Percentiles rank a stretch among this genome's conserved stretches.
phyloP scores from a whole-genome alignment of 306 rosid genomes.

The Styphnolobium japonicum region DNA sequence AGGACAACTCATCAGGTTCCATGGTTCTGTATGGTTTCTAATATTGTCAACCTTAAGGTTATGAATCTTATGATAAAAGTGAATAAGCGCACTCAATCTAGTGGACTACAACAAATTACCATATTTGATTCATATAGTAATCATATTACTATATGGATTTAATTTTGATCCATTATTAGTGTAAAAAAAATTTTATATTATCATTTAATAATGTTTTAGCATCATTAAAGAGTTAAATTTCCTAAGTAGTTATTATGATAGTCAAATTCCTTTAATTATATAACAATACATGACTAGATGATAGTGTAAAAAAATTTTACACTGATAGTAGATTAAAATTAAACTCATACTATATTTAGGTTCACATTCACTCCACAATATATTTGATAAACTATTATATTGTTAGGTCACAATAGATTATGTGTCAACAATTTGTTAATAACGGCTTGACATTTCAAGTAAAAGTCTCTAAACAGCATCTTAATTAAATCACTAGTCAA shows the following conservation, averaged over 20 bases:
- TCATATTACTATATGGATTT: too few relatives aligned
- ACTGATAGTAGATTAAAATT: too few relatives aligned
- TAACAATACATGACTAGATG: too few relatives aligned
- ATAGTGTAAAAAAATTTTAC: too few relatives aligned
- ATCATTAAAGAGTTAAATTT: too few relatives aligned
- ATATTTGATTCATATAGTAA: too few relatives aligned
- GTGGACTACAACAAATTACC: slow-evolving; percentile 41
- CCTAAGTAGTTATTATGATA: too few relatives aligned
- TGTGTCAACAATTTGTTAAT: background rate
- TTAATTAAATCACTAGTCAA: background rate
- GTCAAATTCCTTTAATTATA: too few relatives aligned
- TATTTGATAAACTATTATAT: background rate
- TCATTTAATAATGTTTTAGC: too few relatives aligned
- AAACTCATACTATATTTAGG: background rate
- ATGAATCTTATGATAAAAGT: slow-evolving; percentile 4
- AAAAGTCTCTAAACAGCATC: background rate
- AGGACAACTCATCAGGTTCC: background rate
- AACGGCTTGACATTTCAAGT: background rate
- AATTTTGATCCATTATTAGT: too few relatives aligned
- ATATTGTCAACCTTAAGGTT: slow-evolving; percentile 18
- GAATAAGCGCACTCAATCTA: slow-evolving; percentile 26
- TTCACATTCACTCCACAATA: background rate
- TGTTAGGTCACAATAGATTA: background rate
- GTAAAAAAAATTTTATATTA: too few relatives aligned
- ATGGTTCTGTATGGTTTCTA: slow-evolving; percentile 11